Evolutionary conservation across 257 asterid species (phyloP), one percentile per base, ranked within the genome.

Genomic region (Rehmannia glutinosa): DNA sequence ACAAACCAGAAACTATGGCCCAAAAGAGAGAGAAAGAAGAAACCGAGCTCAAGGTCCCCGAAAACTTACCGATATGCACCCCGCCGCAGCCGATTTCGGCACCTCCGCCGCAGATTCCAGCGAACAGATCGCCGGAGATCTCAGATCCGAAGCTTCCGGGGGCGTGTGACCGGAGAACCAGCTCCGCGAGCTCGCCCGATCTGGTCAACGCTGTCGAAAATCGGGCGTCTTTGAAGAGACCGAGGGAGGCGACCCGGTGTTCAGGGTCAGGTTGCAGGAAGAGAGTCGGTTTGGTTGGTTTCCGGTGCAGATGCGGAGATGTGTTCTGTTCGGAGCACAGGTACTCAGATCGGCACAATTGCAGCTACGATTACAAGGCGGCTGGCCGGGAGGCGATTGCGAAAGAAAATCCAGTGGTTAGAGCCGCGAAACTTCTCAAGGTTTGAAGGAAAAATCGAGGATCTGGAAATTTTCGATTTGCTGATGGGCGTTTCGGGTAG

Each of bases 351-450:
- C 95, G 95, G 59, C 95, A 87, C 33, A 89, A 80, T 13, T 87
- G 95, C 57, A 81, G 86, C 73, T 88, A 68, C 66, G 96, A 88
- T 57, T 88, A 88, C 71, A 88, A 88, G 75, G 86, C 96, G 46
- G 96, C 89, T 3, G 96, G 91, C 1, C 80, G 94, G 17, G 91
- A 86, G 59, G 86, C 91, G 68, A 88, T 88, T 23, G 87, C 87
- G 12, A 76, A 76, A 77, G 96, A 88, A 42, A 88, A 86, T 63
- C 96, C 96, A 17, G 91, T 88, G 20, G 86, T 88, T n/a, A 81
- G 84, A 65, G 94, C 94, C 19, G 83, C 89, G n/a, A 88, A 88
- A 64, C 84, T 88, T 38, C 76, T 86, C 63, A 88, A 88, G 68
- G 87, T 86, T 69, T 87, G 91, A 87, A 11, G 28, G 8, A 1